Percentiles rank a stretch among this genome's conserved stretches.
phyloP scores from a whole-genome alignment of 2,329 filamentous ascomycete genomes.

The Pseudocercospora cruenta region DNA sequence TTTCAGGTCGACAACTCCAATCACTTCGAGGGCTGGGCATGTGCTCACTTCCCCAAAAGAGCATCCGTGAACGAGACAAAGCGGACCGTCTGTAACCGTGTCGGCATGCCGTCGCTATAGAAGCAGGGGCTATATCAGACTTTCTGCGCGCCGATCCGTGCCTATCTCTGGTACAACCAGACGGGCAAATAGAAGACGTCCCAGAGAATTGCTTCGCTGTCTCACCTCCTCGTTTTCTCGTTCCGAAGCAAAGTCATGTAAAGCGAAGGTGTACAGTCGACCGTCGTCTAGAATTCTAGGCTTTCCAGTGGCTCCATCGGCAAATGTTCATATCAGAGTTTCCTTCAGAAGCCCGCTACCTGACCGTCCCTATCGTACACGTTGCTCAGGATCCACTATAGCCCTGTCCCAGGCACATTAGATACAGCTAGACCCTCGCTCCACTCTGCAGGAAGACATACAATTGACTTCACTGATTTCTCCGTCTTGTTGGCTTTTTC shows the following conservation, averaged over 20 bases:
- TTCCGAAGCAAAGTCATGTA: background rate
- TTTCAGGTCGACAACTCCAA: background rate
- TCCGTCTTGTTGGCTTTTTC: background rate
- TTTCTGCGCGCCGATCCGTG: conserved; percentile 4
- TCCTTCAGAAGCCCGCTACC: background rate
- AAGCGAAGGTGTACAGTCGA: background rate
- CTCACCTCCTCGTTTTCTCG: background rate
- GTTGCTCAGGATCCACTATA: conserved; percentile 4
- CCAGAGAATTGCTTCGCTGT: background rate
- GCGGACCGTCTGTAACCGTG: background rate
- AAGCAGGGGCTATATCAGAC: conserved; percentile 1
- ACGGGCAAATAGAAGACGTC: background rate
- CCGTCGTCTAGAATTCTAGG: background rate
- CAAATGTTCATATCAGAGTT: conserved; percentile 4
- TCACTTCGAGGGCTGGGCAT: background rate
- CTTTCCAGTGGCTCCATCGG: background rate
- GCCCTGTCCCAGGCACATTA: conserved; percentile 1
- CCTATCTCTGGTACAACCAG: background rate
- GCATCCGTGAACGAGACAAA: background rate
- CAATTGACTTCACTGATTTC: conserved; percentile 3
- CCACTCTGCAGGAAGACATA: conserved; percentile 3
- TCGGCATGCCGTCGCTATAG: background rate
- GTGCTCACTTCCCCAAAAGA: background rate
- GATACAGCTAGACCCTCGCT: conserved; percentile 9
- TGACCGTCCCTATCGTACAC: conserved; percentile 5